These are phyloP conservation scores for Fusarium temperatum DNA, from an alignment of 2,329 filamentous ascomycete species.

Conservation along the genomic window DNA sequence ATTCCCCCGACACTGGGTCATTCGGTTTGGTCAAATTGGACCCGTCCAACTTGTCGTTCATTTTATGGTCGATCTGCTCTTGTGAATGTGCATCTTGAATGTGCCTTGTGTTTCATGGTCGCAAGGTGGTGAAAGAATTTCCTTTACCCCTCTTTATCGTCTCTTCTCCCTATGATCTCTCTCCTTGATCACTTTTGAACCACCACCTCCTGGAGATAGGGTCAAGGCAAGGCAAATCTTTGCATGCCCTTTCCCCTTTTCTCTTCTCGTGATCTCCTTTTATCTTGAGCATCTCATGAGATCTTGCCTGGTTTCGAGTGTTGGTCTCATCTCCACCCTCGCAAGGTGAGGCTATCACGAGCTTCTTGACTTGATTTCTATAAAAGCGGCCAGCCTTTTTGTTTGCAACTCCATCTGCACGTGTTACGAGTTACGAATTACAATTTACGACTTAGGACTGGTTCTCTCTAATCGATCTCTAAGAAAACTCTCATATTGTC, in stretches of 20 bases:
- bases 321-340: too few species aligned
- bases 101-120: not conserved
- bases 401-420: not conserved
- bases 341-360: not conserved
- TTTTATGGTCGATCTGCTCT: constrained; percentile 6
- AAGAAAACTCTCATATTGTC: not conserved
- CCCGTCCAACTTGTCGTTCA: constrained; percentile 43
- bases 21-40: constrained; percentile 49
- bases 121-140: not conserved
- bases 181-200: not conserved
- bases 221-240: not conserved
- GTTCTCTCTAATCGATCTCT: not conserved
- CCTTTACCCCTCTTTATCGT: not conserved
- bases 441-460: not conserved
- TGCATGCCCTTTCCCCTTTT: not conserved
- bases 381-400: too few species aligned
- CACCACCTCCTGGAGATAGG: not conserved
- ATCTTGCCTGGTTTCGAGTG: not conserved
- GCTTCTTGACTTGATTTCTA: not conserved
- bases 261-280: not conserved
- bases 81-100: constrained; percentile 11
- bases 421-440: not conserved
- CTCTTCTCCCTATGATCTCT: not conserved
- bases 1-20: constrained; percentile 50
- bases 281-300: too few species aligned